A percentile compares a stretch with the other conserved stretches of the same genome.
Evolutionary conservation across 768 basidiomycete species (phyloP).

Genomic region (Lactarius vividus): DNA sequence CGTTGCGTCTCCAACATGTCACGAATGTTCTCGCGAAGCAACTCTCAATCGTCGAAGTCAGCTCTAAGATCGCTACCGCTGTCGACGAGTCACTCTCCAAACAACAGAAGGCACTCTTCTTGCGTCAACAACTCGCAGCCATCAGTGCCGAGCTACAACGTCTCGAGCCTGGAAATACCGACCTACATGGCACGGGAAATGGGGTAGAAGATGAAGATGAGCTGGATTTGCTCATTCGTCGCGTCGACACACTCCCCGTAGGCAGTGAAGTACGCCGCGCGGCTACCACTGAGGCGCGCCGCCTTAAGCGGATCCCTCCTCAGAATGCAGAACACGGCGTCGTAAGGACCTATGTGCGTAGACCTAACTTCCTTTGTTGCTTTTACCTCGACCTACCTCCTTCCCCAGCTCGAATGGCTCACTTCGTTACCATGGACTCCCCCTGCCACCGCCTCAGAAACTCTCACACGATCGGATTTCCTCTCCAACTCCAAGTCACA

Average conservation of each 20-base stretch:
- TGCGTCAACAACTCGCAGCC: slow-evolving; percentile 78
- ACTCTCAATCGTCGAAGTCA: slow-evolving; percentile 74
- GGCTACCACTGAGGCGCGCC: slow-evolving; percentile 77
- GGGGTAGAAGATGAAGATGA: slow-evolving; percentile 66
- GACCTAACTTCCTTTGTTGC: neutral
- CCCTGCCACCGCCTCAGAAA: slow-evolving; percentile 37
- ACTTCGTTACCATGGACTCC: slow-evolving; percentile 82
- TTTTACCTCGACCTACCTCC: neutral
- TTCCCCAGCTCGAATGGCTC: slow-evolving; percentile 80
- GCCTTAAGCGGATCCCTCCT: slow-evolving; percentile 83
- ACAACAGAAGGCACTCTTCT: slow-evolving; percentile 85
- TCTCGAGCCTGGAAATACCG: slow-evolving; percentile 36
- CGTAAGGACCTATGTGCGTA: slow-evolving; percentile 72
- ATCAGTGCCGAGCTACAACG: slow-evolving; percentile 73
- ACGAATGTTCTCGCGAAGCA: slow-evolving; percentile 73
- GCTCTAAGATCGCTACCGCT: slow-evolving; percentile 74
- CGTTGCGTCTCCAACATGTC: slow-evolving; percentile 62
- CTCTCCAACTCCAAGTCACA: slow-evolving; percentile 68
- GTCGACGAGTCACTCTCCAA: slow-evolving; percentile 84
- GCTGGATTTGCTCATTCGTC: slow-evolving; percentile 67
- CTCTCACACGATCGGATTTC: slow-evolving; percentile 55
- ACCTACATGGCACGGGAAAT: slow-evolving; percentile 2
- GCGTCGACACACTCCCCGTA: slow-evolving; percentile 69
- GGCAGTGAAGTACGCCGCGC: slow-evolving; percentile 81
- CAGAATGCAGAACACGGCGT: slow-evolving; percentile 92